A percentile compares a stretch with the other conserved stretches of the same genome.
Conservation (phyloP, 1,284 basidiomycete genomes). For the Melampsora americana region DNA sequence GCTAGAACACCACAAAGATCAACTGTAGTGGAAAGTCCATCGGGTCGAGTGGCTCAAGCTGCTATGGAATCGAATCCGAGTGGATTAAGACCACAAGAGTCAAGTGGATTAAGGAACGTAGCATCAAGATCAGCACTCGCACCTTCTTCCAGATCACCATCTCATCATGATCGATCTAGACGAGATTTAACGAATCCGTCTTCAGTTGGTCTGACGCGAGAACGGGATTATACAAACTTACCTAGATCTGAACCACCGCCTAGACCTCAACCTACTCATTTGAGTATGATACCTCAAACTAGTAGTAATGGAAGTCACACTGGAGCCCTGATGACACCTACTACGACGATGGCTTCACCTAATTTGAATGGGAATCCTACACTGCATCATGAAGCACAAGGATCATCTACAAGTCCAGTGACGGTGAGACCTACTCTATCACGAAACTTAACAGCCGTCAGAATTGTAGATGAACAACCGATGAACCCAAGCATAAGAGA, state of each 20-base stretch:
- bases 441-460: slow-evolving; percentile 49
- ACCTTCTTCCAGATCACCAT: slow-evolving; percentile 53
- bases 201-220: neutral
- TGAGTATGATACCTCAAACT: slow-evolving; percentile 36
- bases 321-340: slow-evolving; percentile 13
- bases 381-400: neutral
- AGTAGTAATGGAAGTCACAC: slow-evolving; percentile 15
- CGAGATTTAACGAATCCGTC: slow-evolving; percentile 5
- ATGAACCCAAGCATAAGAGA: slow-evolving; percentile 6
- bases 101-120: slow-evolving; percentile 41
- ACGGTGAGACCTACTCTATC: slow-evolving; percentile 46
- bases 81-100: slow-evolving; percentile 47
- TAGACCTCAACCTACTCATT: slow-evolving; percentile 36
- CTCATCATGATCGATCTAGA: slow-evolving; percentile 46
- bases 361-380: slow-evolving; percentile 10
- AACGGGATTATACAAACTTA: slow-evolving; percentile 21
- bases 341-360: slow-evolving; percentile 11
- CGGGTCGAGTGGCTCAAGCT: slow-evolving; percentile 76
- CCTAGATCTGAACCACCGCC: slow-evolving; percentile 36
- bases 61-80: slow-evolving; percentile 56
- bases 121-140: slow-evolving; percentile 55
- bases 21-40: slow-evolving; percentile 92
- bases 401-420: neutral
- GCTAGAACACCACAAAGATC: slow-evolving; percentile 87
- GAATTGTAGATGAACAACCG: slow-evolving; percentile 49